A percentile compares a stretch with the other conserved stretches of the same genome.
Evolutionary conservation across 345 rosid species (phyloP).

Genomic region (Trapa incisa): DNA sequence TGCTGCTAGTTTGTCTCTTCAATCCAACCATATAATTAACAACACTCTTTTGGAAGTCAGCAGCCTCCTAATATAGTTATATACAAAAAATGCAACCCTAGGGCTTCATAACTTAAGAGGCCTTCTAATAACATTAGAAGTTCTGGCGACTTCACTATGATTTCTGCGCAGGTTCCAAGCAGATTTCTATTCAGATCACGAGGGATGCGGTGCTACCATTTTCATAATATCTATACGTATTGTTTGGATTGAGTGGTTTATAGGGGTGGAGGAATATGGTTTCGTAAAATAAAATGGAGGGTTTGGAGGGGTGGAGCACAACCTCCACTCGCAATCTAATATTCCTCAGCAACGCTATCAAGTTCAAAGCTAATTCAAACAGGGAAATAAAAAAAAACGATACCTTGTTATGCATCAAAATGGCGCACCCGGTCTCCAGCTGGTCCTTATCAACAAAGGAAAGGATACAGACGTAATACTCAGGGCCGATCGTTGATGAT

Average conservation of each 20-base stretch:
- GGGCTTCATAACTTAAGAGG: no score
- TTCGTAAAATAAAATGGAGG: no score
- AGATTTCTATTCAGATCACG: background rate
- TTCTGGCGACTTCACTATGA: background rate
- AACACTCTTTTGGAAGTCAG: background rate
- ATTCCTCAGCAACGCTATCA: background rate
- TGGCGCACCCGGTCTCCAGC: constrained; percentile 95
- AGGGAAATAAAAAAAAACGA: background rate
- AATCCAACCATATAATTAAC: background rate
- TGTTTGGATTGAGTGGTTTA: no score
- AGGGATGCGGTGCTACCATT: no score
- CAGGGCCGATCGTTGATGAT: constrained; percentile 88
- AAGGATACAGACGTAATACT: constrained; percentile 82
- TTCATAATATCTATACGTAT: no score
- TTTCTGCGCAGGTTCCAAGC: background rate
- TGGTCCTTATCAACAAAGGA: constrained; percentile 97
- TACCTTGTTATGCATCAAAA: constrained; percentile 95
- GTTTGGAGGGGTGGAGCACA: background rate
- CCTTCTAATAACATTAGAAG: background rate
- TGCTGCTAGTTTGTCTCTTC: background rate
- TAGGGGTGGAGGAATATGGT: no score
- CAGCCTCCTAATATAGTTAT: background rate
- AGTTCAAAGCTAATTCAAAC: background rate
- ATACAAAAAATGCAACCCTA: background rate
- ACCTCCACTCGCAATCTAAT: background rate